Percentiles rank a stretch among this genome's conserved stretches.
Conservation (phyloP, 2,329 filamentous ascomycete species). For the Xylaria arbuscula region DNA sequence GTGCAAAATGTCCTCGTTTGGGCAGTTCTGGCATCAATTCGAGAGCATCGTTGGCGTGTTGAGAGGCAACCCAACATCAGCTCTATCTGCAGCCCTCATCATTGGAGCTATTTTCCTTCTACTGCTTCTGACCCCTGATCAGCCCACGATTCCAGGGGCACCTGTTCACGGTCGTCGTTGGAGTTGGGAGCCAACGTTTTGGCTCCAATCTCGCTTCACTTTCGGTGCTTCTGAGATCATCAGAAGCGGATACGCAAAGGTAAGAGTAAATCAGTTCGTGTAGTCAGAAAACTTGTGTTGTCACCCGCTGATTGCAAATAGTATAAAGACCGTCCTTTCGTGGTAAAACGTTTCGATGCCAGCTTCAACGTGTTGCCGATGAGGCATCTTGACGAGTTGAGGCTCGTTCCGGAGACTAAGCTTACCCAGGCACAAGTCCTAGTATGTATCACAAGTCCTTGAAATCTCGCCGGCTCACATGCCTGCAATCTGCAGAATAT, state of each 20-base stretch:
- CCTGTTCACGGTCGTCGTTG: constrained; percentile 27
- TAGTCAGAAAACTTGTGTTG: not conserved
- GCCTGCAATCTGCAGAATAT: constrained; percentile 2
- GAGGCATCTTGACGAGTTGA: constrained; percentile 20
- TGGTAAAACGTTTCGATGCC: constrained; percentile 20
- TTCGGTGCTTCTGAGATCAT: constrained; percentile 17
- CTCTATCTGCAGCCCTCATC: not conserved
- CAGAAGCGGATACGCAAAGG: constrained; percentile 18
- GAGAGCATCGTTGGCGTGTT: no score
- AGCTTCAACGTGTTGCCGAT: constrained; percentile 13
- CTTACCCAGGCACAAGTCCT: constrained; percentile 4
- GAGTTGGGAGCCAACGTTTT: constrained; percentile 28
- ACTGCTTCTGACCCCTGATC: not conserved
- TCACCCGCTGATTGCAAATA: not conserved
- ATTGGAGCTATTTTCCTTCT: not conserved
- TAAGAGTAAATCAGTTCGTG: not conserved
- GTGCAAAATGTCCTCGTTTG: not conserved
- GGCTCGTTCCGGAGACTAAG: constrained; percentile 4
- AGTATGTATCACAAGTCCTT: not conserved
- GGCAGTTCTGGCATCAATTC: not conserved
- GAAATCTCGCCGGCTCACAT: not conserved
- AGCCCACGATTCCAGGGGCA: constrained; percentile 14
- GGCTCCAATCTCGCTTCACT: constrained; percentile 30
- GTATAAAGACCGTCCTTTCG: constrained; percentile 30
- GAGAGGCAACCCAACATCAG: not conserved